A percentile compares a stretch with the other conserved stretches of the same genome.
Evolutionary conservation across 2,329 filamentous ascomycete genomes (phyloP).

Genomic region (Penicillium glabrum): DNA sequence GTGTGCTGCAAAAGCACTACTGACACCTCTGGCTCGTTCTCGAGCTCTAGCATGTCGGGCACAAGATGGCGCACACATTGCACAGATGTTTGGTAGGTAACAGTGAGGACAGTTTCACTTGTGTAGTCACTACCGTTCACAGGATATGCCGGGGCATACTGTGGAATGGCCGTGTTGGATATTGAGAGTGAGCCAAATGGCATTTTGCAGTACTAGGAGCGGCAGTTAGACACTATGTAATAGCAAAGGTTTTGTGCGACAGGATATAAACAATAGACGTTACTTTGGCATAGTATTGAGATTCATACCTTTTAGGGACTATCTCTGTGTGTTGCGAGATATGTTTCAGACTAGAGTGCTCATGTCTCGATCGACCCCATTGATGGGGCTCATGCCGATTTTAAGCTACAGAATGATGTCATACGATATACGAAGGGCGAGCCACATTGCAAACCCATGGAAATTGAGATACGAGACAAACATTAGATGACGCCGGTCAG

Average conservation of each 20-base stretch:
- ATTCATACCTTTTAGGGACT: not conserved
- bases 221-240: not conserved
- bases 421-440: too few relatives aligned
- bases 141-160: not conserved
- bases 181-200: not conserved
- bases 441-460: too few relatives aligned
- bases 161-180: not conserved
- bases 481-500: too few relatives aligned
- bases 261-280: not conserved
- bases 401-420: too few relatives aligned
- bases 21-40: not conserved
- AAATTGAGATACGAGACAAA: too few relatives aligned
- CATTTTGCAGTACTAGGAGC: not conserved
- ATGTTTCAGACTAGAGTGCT: too few relatives aligned
- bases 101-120: not conserved
- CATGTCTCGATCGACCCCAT: too few relatives aligned
- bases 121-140: not conserved
- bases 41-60: not conserved
- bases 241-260: not conserved
- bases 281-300: not conserved
- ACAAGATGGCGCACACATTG: not conserved
- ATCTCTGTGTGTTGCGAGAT: too few relatives aligned
- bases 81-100: not conserved
- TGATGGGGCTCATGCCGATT: too few relatives aligned
- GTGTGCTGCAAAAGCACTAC: not conserved